These are phyloP conservation scores for Chlamydomonas schloesseri DNA, from an alignment of 139 green algal species.

Conservation along the genomic window DNA sequence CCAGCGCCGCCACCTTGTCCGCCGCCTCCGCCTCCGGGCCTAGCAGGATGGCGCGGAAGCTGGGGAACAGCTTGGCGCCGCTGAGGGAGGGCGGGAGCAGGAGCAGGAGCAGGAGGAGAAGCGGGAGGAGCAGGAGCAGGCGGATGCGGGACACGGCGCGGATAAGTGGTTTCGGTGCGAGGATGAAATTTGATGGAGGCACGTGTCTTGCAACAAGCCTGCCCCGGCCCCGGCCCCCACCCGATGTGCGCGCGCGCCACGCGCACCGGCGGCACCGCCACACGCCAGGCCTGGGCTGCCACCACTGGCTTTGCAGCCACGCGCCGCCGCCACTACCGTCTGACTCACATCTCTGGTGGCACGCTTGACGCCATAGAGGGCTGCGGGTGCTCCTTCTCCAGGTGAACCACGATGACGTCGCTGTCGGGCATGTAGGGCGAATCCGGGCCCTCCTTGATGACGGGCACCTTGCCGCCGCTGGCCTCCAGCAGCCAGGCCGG, in stretches of 20 bases:
- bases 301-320: too few species aligned
- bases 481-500: constrained; percentile 86
- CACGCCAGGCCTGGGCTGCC: too few species aligned
- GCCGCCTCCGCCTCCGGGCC: constrained; percentile 51
- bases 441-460: constrained; percentile 74
- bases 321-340: too few species aligned
- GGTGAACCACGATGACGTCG: constrained; percentile 76
- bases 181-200: too few species aligned
- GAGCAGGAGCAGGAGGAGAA: neutral
- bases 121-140: too few species aligned
- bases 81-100: constrained; percentile 24
- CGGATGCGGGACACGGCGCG: neutral
- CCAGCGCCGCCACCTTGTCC: constrained; percentile 44
- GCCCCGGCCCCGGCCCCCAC: too few species aligned
- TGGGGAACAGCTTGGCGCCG: constrained; percentile 75
- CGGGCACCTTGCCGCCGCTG: constrained; percentile 83
- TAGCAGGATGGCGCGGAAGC: constrained; percentile 78
- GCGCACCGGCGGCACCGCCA: too few species aligned
- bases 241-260: too few species aligned
- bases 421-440: constrained; percentile 54
- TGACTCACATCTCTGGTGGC: constrained; percentile 17
- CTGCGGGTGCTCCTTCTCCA: constrained; percentile 82
- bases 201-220: too few species aligned
- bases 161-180: neutral
- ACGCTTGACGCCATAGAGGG: constrained; percentile 45